Base-by-base conservation (phyloP, 2,329 filamentous ascomycete genomes). In the Seiridium unicorne region DNA sequence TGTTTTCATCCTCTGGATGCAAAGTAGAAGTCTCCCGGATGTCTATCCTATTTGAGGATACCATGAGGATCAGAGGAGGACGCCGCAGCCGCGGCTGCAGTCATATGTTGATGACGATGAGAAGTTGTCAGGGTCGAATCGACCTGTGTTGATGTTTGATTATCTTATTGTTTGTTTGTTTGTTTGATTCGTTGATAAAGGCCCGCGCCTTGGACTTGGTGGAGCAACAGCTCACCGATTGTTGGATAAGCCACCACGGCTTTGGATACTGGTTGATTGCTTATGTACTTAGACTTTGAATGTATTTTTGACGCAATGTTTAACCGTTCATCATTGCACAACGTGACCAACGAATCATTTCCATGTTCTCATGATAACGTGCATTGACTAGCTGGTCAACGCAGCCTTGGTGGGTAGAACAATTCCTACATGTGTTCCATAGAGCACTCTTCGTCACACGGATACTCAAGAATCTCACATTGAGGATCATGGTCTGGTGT, bases 41-140 rank as follows among this genome's bases (percentile, higher is more conserved):
- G 36, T 51, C 55, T 58, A 51, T 44, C 35, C 47, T 26, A 11
- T 48, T 57, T 58, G 44, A 49, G 46, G 46, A 51, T 40, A 51
- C 46, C 44, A 58, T 42, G 13, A 49, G 46, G 35, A 58, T 13
- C 18, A 9, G 38, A 42, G 53, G 34, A 51, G 55, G 11, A 58
- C 44, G 55, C 26, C 55, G 55, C 55, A 51, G 55, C 46, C 44
- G 44, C 46, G 46, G 44, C 55, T 58, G 55, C 55, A 51, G 8
- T 38, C 42, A 35, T 26, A 13, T 31, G 32, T 26, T 49, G 55
- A 44, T 38, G 31, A 49, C 18, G 44, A 40, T 13, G 36, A 10
- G n/a, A 10, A 18, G 51, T 42, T 32, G 44, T 36, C 49, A 18
- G 32, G 34, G 55, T 47, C 32, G 31, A 57, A 13, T 35, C 47